Evolutionary conservation across 768 basidiomycete species (phyloP), one percentile per base, ranked within the genome.

Genomic region (Podaxis sp.): DNA sequence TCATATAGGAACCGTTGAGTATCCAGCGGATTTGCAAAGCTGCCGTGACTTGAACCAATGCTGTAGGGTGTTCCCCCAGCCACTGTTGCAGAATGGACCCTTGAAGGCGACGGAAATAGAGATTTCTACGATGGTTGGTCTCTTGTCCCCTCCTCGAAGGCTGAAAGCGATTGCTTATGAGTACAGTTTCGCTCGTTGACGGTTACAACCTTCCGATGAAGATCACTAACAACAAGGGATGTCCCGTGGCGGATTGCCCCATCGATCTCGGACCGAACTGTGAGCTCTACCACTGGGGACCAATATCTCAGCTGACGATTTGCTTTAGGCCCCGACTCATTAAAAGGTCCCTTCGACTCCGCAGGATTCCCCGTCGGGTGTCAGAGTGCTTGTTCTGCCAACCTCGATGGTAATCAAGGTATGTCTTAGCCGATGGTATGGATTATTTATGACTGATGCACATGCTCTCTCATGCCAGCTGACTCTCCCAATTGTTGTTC

Each of bases 51-150:
- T 7, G 12, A 40, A 8, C 8, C 25, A 17, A 9, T 9, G 41
- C 33, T 9, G 8, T 40, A 59, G 73, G 84, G 82, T 55, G 81
- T 85, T 17, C 87, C 88, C 29, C 89, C 89, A 50, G 88, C 84
- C 2, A 80, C 82, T 1, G 75, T 89, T 40, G 89, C 89, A 0
- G 87, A 90, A 66, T 89, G 82, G 75, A 88, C 85, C n/a, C 74
- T 89, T 8, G 67, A 73, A 55, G 76, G 67, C 4, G 65, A 69
- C 41, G 77, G 73, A 4, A 77, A 74, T 41, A 15, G 37, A 1
- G 86, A 87, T 65, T 85, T 75, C 63, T 89, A 88, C 57, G 86
- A 88, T 67, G 82, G 86, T 85, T 40, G 22, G 76, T 64, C 17
- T 19, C 6, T 8, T 24, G 24, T 22, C 19, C 38, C 4, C 8